Conservation (phyloP, 2,329 filamentous ascomycete species). For the Exophiala alcalophila region DNA sequence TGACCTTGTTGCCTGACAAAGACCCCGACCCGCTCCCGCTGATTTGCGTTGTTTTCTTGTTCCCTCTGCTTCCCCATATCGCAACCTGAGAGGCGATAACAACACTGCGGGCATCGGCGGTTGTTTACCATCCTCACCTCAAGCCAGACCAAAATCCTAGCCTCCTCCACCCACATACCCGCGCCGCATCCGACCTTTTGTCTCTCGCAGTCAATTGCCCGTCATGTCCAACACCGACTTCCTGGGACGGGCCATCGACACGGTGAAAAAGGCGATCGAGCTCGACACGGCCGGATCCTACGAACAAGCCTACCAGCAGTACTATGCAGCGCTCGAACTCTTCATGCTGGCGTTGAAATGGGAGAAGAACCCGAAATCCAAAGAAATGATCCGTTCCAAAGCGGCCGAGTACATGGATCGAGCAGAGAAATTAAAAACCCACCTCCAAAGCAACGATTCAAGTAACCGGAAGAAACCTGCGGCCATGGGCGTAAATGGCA, state of each 20-base stretch:
- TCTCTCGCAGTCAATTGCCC: constrained; percentile 16
- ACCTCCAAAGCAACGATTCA: constrained; percentile 69
- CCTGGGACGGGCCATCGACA: constrained; percentile 90
- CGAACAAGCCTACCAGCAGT: constrained; percentile 92
- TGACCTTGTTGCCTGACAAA: too few species aligned
- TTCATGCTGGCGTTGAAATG: constrained; percentile 99
- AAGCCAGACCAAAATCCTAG: too few species aligned
- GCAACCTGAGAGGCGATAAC: too few species aligned
- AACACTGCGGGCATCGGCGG: too few species aligned
- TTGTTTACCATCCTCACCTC: too few species aligned
- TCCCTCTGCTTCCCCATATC: too few species aligned
- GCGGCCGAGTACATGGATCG: constrained; percentile 97
- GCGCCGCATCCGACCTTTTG: too few species aligned
- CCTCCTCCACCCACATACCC: too few species aligned
- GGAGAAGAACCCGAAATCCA: constrained; percentile 97
- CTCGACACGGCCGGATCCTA: constrained; percentile 94
- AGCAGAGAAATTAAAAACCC: constrained; percentile 94
- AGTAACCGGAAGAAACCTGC: constrained; percentile 53
- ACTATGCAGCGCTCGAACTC: constrained; percentile 92
- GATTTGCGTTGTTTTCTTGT: too few species aligned
- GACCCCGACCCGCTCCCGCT: too few species aligned
- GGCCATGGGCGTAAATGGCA: constrained; percentile 52
- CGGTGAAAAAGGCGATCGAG: constrained; percentile 96
- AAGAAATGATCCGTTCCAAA: constrained; percentile 95
- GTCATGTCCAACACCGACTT: constrained; percentile 96